phyloP scores from a whole-genome alignment of 345 rosid species.

The Dipteronia sinensis region DNA sequence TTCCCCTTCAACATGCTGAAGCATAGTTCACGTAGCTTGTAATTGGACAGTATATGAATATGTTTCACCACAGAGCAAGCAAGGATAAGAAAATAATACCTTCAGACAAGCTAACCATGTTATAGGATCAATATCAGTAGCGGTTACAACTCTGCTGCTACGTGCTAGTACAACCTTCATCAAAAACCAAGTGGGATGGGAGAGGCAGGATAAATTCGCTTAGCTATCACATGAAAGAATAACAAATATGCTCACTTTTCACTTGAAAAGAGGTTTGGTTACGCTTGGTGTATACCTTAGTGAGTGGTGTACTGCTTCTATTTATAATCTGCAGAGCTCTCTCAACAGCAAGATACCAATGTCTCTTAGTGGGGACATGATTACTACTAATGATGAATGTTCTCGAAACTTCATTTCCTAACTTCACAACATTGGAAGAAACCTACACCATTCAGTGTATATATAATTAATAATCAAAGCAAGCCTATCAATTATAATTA shows the following conservation, averaged over 20 bases:
- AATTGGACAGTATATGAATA: background rate
- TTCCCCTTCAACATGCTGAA: constrained; percentile 71
- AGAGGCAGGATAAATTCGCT: background rate
- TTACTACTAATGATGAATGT: constrained; percentile 58
- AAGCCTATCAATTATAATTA: background rate
- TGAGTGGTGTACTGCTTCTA: constrained; percentile 48
- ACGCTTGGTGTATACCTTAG: constrained; percentile 46
- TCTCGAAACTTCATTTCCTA: constrained; percentile 44
- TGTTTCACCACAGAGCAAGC: constrained; percentile 9
- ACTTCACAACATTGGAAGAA: constrained; percentile 48
- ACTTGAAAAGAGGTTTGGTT: background rate
- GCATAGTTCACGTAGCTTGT: constrained; percentile 3
- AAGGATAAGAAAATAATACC: constrained; percentile 39
- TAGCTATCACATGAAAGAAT: background rate
- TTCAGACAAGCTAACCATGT: constrained; percentile 79
- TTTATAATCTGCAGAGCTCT: constrained; percentile 68
- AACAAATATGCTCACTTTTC: too few species aligned
- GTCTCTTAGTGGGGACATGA: constrained; percentile 55
- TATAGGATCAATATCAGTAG: constrained; percentile 70
- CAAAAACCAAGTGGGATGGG: constrained; percentile 1
- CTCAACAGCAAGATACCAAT: constrained; percentile 64
- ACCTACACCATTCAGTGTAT: constrained; percentile 38
- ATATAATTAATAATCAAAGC: background rate
- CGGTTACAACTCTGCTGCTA: constrained; percentile 68
- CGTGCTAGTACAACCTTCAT: constrained; percentile 88